Evolutionary conservation across 805 yeast species (phyloP).

Genomic region (Kluyveromyces lactis): DNA sequence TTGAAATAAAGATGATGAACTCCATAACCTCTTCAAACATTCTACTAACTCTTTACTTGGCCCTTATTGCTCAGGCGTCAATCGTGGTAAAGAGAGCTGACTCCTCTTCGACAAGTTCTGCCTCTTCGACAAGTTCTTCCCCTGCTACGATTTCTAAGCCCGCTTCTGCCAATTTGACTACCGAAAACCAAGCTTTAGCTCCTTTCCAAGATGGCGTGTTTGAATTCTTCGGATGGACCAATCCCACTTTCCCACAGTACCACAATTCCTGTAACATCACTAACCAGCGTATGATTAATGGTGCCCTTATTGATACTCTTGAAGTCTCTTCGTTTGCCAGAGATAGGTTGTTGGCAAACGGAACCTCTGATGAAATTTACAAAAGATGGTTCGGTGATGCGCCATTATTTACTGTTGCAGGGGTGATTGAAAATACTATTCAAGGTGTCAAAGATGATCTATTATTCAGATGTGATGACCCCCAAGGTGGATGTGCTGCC

Average conservation of each 20-base stretch:
- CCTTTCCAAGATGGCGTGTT: no score
- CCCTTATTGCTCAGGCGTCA: no score
- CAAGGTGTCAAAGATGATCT: slow-evolving; percentile 29
- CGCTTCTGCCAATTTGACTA: no score
- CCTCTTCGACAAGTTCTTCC: no score
- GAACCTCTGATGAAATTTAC: slow-evolving; percentile 26
- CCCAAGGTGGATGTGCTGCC: slow-evolving; percentile 30
- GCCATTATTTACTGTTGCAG: slow-evolving; percentile 30
- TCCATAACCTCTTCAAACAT: no score
- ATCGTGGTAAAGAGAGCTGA: no score
- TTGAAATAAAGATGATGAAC: no score
- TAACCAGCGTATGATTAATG: slow-evolving; percentile 9
- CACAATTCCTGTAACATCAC: slow-evolving; percentile 12
- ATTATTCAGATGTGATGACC: slow-evolving; percentile 34
- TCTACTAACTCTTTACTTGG: no score
- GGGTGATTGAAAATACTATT: slow-evolving; percentile 29
- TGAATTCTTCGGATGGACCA: slow-evolving; percentile 7
- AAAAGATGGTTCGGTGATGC: slow-evolving; percentile 34
- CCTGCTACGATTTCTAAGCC: no score
- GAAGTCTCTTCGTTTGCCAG: slow-evolving; percentile 30
- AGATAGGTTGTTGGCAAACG: slow-evolving; percentile 29
- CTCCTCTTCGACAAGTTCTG: no score
- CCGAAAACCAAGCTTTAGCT: no score
- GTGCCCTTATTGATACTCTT: slow-evolving; percentile 28
- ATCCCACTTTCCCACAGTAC: slow-evolving; percentile 10